Conservation (phyloP, 192 early-diverging fungal genomes). For the Lunasporangiospora selenospora region DNA sequence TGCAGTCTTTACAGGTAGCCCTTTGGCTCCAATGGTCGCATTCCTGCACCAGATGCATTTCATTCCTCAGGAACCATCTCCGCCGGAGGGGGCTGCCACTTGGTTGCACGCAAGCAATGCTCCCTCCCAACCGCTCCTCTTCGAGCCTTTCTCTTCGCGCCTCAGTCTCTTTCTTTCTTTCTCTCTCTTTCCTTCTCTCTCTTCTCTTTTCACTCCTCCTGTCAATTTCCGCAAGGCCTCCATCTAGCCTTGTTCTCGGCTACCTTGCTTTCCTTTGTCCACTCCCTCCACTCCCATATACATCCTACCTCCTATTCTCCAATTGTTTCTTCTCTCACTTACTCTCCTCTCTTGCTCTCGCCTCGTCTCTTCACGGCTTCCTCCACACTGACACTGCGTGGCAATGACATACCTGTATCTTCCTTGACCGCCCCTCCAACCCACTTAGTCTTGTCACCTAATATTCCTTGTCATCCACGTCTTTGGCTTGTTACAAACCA, state of each 20-base stretch:
- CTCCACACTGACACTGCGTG: too few species aligned
- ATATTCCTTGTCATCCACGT: too few species aligned
- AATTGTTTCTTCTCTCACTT: background rate
- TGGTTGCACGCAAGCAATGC: too few species aligned
- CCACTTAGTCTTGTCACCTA: background rate
- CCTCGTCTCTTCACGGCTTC: background rate
- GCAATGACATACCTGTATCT: background rate
- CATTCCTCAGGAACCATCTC: too few species aligned
- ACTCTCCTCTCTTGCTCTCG: background rate
- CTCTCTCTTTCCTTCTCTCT: background rate
- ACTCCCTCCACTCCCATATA: background rate
- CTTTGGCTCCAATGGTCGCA: too few species aligned
- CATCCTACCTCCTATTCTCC: background rate
- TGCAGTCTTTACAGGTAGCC: too few species aligned
- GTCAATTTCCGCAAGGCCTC: background rate
- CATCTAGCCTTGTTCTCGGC: background rate
- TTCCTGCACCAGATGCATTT: too few species aligned
- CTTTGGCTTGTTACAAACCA: too few species aligned
- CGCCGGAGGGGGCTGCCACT: too few species aligned
- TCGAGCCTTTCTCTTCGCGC: background rate
- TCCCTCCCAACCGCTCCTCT: background rate
- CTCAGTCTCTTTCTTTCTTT: background rate
- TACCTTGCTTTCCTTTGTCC: background rate
- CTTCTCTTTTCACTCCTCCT: background rate
- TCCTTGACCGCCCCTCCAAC: background rate